Evolutionary conservation across 139 green algal genomes (phyloP), one percentile per base, ranked within the genome.

Genomic region (Pycnococcus provasolii): DNA sequence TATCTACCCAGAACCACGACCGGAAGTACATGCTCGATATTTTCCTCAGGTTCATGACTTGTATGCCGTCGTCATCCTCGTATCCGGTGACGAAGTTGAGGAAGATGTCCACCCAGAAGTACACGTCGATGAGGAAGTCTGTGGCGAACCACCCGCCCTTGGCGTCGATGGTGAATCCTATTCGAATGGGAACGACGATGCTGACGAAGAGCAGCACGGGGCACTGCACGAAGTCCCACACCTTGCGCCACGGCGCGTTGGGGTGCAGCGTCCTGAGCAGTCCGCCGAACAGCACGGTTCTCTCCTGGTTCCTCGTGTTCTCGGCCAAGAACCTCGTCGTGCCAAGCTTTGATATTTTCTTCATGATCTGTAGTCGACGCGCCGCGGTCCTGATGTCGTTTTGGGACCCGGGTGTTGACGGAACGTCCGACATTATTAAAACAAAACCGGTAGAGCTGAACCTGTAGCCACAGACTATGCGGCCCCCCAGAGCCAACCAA

Each of bases 41-140:
- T 13, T 45, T 63, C 57, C 15, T 63, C 13, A 39, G n/a, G n/a
- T 63, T 13, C n/a, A 42, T 63, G n/a, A 40, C 11, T 64, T 9
- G 15, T 53, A 37, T 55, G 57, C 42, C 60, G 11, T 42, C 26
- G n/a, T 66, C 60, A 40, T 67, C 42, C 47, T 70, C 46, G 48
- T 47, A 66, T 11, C 63, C 63, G 46, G 63, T 70, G 26, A 41
- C 5, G 26, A 70, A 70, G 63, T 70, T 70, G 15, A 70, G 39
- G 42, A 15, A 15, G n/a, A 70, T 45, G 63, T 70, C 63, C 46
- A 70, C 45, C 13, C 15, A 45, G 40, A 70, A 70, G 63, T 70
- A 70, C 8, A 63, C 6, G 26, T 70, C 45, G 26, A 70, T 64
- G 63, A 63, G 48, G 47, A 70, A 55, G 11, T 55, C 50, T 26